Evolutionary conservation across 2,329 filamentous ascomycete species (phyloP).

Genomic region (Clonostachys chloroleuca): DNA sequence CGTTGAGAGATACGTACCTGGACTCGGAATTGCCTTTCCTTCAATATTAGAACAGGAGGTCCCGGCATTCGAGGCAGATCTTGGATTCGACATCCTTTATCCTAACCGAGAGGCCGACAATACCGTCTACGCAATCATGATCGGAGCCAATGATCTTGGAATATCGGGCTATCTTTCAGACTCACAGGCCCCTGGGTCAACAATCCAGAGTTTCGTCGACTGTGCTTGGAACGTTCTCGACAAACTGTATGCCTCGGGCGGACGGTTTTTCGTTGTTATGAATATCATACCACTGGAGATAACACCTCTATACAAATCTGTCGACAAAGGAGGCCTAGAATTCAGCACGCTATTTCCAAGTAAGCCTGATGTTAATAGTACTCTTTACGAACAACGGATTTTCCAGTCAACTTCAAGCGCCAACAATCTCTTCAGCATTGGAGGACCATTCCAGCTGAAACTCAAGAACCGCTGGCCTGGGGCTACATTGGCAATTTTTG

Average conservation of each 20-base stretch:
- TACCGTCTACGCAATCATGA: constrained; percentile 74
- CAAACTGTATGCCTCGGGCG: constrained; percentile 60
- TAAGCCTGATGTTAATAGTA: constrained; percentile 27
- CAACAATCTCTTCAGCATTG: constrained; percentile 44
- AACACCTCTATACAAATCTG: constrained; percentile 57
- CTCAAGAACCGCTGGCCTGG: constrained; percentile 46
- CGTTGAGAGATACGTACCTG: constrained; percentile 40
- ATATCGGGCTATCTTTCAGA: constrained; percentile 62
- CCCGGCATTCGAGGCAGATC: constrained; percentile 49
- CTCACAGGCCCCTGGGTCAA: constrained; percentile 52
- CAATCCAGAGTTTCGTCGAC: constrained; percentile 59
- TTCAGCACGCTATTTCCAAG: neutral
- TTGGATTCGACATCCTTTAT: constrained; percentile 32
- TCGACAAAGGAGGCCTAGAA: neutral
- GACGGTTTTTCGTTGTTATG: constrained; percentile 66
- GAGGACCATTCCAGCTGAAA: constrained; percentile 38
- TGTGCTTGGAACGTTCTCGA: constrained; percentile 65
- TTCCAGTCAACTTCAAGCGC: constrained; percentile 40
- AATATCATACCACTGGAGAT: constrained; percentile 65
- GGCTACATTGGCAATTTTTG: constrained; percentile 60
- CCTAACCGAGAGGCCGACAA: constrained; percentile 40
- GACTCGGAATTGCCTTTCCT: constrained; percentile 55
- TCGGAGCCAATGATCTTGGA: constrained; percentile 78
- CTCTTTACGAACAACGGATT: constrained; percentile 38
- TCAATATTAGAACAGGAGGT: constrained; percentile 59